phyloP scores from a whole-genome alignment of 495 filamentous ascomycete genomes.

The Penicillium cataractarum region DNA sequence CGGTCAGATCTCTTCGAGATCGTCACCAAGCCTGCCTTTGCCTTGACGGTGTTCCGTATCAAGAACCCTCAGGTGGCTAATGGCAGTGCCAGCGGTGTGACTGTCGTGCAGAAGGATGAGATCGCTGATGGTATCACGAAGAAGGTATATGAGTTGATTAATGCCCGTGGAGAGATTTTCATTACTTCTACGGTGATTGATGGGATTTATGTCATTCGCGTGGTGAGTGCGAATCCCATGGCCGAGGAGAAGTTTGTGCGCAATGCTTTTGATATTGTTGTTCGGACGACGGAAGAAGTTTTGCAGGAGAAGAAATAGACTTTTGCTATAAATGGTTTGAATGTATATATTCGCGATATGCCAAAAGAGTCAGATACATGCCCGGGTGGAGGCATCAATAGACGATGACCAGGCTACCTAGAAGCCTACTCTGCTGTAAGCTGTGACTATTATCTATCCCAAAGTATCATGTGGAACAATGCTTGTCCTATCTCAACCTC shows the following conservation, averaged over 20 bases:
- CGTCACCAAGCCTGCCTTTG: constrained; percentile 74
- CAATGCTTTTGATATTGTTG: constrained; percentile 78
- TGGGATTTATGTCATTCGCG: constrained; percentile 79
- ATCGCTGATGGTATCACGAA: constrained; percentile 71
- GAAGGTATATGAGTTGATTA: constrained; percentile 76
- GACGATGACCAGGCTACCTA: too few species aligned
- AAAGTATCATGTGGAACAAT: not conserved
- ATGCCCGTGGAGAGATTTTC: constrained; percentile 77
- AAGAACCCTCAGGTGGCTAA: constrained; percentile 33
- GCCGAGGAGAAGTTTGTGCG: constrained; percentile 73
- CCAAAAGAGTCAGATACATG: too few species aligned
- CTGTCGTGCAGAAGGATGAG: constrained; percentile 45
- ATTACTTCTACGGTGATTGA: constrained; percentile 77
- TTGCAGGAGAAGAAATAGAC: constrained; percentile 26
- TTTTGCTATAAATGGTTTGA: not conserved
- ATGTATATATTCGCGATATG: not conserved
- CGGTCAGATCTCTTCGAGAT: constrained; percentile 79
- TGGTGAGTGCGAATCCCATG: constrained; percentile 71
- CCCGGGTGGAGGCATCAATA: too few species aligned
- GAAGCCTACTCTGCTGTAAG: too few species aligned
- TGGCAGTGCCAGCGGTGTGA: constrained; percentile 21
- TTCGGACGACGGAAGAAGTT: constrained; percentile 67
- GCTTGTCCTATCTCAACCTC: not conserved
- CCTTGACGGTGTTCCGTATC: constrained; percentile 74
- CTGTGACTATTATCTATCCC: too few species aligned